Conservation (phyloP, 805 yeast genomes). For the Hanseniaspora pseudoguilliermondii region DNA sequence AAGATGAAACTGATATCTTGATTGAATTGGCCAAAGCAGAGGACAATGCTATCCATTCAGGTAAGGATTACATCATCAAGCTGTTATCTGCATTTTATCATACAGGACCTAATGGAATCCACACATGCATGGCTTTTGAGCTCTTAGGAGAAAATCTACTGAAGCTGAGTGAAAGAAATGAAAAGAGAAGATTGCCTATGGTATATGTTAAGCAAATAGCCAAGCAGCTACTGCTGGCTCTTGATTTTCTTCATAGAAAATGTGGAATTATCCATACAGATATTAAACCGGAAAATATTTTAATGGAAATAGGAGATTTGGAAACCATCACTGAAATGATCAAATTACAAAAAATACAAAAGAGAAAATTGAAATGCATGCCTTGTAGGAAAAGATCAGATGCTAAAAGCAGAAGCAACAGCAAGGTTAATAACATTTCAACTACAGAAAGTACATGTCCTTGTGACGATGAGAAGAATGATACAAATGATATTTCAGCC, state of each 20-base stretch:
- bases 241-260: conserved; percentile 45
- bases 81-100: conserved; percentile 76
- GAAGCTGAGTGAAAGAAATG: conserved; percentile 66
- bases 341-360: conserved; percentile 44
- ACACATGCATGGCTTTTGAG: conserved; percentile 94
- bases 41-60: conserved; percentile 5
- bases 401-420: background rate
- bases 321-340: conserved; percentile 61
- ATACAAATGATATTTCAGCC: background rate
- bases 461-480: background rate
- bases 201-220: conserved; percentile 69
- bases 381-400: conserved; percentile 16
- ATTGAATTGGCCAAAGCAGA: conserved; percentile 46
- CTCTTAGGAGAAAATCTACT: conserved; percentile 88
- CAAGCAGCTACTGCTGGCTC: conserved; percentile 58
- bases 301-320: conserved; percentile 73
- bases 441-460: background rate
- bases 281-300: conserved; percentile 64
- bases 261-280: conserved; percentile 66
- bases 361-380: conserved; percentile 32
- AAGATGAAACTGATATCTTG: conserved; percentile 78
- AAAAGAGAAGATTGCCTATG: conserved; percentile 68
- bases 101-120: conserved; percentile 81
- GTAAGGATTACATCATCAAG: conserved; percentile 54
- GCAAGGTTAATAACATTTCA: background rate